These are phyloP conservation scores for Serendipita sp. DNA, from an alignment of 768 basidiomycete species.

Conservation along the genomic window DNA sequence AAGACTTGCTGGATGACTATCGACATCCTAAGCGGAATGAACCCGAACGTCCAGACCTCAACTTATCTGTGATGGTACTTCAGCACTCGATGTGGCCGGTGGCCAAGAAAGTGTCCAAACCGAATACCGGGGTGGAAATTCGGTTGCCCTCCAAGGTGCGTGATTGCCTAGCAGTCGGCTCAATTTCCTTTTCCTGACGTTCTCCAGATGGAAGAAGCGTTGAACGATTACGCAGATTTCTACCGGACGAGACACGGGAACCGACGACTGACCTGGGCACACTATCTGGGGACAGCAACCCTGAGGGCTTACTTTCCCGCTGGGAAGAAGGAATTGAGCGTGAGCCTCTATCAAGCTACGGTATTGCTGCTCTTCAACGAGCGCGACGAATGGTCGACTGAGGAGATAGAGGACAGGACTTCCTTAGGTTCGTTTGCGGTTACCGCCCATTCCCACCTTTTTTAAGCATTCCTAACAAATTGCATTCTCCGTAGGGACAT, in stretches of 20 bases:
- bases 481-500: slow-evolving; percentile 31
- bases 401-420: slow-evolving; percentile 56
- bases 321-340: slow-evolving; percentile 69
- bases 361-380: slow-evolving; percentile 78
- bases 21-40: slow-evolving; percentile 20
- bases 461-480: not conserved
- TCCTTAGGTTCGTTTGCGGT: slow-evolving; percentile 32
- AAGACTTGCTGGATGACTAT: slow-evolving; percentile 54
- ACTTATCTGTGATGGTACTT: slow-evolving; percentile 61
- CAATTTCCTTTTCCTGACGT: slow-evolving; percentile 10
- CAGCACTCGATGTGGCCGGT: slow-evolving; percentile 85
- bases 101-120: slow-evolving; percentile 16
- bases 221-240: slow-evolving; percentile 45
- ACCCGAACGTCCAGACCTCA: slow-evolving; percentile 19
- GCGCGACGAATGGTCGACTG: slow-evolving; percentile 37
- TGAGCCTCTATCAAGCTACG: slow-evolving; percentile 82
- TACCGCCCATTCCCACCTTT: not conserved
- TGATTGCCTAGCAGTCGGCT: slow-evolving; percentile 6
- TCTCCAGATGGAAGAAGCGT: slow-evolving; percentile 51
- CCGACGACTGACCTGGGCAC: slow-evolving; percentile 69
- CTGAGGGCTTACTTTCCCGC: slow-evolving; percentile 50
- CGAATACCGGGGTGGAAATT: not conserved
- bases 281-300: slow-evolving; percentile 68
- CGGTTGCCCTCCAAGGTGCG: not conserved
- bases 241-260: slow-evolving; percentile 69